These are phyloP conservation scores for Rehmannia glutinosa DNA, from an alignment of 257 asterid genomes.

Conservation along the genomic window DNA sequence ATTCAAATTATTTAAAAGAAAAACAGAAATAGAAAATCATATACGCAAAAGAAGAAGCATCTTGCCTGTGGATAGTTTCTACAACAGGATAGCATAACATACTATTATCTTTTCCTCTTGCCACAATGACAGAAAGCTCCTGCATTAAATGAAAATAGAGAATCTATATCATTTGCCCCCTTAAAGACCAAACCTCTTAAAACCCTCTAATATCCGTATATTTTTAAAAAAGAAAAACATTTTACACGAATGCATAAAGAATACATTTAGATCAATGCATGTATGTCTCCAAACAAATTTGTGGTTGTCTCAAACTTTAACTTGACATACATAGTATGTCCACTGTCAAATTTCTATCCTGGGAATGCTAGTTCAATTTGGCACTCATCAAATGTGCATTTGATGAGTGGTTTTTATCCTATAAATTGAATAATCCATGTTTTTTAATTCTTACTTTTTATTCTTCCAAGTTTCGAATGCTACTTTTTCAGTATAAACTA, in stretches of 20 bases:
- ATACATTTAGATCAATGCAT: not conserved
- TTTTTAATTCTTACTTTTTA: too few species aligned
- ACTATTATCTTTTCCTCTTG: conserved; percentile 80
- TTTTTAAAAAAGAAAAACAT: conserved; percentile 5
- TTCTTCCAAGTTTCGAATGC: not conserved
- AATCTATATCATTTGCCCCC: conserved; percentile 1
- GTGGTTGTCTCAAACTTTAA: not conserved
- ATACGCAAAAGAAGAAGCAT: conserved; percentile 2
- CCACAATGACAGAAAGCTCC: conserved; percentile 96
- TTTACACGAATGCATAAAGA: not conserved
- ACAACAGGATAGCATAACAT: conserved; percentile 74
- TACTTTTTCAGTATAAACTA: too few species aligned
- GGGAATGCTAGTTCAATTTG: not conserved
- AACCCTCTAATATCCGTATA: not conserved
- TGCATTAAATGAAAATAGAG: conserved; percentile 24
- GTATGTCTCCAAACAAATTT: not conserved
- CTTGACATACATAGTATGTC: not conserved
- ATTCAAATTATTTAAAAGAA: not conserved
- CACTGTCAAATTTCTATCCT: not conserved
- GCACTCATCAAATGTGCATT: not conserved
- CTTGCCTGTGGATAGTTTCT: conserved; percentile 86
- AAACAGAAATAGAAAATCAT: not conserved
- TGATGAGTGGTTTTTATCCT: not conserved
- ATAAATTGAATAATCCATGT: not conserved
- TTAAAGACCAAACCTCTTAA: not conserved